Conservation (phyloP, 495 filamentous ascomycete species). For the Usnea hakonensis region DNA sequence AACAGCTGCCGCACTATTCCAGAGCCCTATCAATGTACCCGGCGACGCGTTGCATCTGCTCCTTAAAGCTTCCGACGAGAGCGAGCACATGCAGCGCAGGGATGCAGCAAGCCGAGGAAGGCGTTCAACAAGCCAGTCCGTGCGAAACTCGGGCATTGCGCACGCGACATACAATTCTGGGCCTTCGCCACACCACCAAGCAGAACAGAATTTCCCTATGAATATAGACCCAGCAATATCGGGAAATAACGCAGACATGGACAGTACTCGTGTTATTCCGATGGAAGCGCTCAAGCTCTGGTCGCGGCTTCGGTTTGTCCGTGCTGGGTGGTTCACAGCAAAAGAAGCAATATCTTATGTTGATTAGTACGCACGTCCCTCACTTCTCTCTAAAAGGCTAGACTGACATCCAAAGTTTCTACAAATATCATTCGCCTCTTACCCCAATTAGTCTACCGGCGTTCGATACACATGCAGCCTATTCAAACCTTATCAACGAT, state of each 20-base stretch:
- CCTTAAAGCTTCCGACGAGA: constrained; percentile 51
- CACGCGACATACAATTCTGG: constrained; percentile 24
- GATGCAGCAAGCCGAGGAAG: constrained; percentile 3
- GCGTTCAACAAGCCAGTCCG: constrained; percentile 16
- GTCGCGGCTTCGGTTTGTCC: constrained; percentile 84
- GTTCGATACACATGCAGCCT: constrained; percentile 64
- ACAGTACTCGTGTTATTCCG: background rate
- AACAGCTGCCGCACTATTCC: constrained; percentile 48
- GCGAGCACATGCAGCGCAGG: constrained; percentile 34
- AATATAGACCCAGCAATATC: constrained; percentile 21
- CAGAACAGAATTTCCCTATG: constrained; percentile 17
- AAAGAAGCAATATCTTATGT: constrained; percentile 88
- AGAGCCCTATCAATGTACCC: constrained; percentile 50
- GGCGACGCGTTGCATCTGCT: constrained; percentile 53
- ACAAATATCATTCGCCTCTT: constrained; percentile 77
- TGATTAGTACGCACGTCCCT: constrained; percentile 58
- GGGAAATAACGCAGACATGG: constrained; percentile 15
- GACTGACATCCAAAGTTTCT: constrained; percentile 55
- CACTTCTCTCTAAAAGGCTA: constrained; percentile 5
- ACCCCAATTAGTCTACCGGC: constrained; percentile 87
- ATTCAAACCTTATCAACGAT: constrained; percentile 69
- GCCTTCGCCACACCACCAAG: constrained; percentile 22
- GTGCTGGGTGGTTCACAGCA: constrained; percentile 92
- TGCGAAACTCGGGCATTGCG: background rate
- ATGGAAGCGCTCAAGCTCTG: constrained; percentile 71